phyloP scores from a whole-genome alignment of 2,329 filamentous ascomycete species.

The Zymoseptoria passerinii region DNA sequence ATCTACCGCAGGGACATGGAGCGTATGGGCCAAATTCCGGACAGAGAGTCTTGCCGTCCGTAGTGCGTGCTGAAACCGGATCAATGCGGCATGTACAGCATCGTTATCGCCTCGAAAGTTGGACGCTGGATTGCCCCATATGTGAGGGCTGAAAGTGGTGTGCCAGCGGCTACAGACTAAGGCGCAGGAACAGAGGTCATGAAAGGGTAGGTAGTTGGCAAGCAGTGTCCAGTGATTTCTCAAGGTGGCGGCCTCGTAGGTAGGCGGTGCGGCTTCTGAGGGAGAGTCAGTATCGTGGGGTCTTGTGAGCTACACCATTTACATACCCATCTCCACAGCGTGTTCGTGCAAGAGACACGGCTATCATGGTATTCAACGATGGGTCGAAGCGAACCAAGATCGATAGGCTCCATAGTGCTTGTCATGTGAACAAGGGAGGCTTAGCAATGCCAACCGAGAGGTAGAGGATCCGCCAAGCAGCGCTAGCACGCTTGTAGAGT shows the following conservation, averaged over 20 bases:
- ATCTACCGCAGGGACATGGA: slow-evolving; percentile 52
- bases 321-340: not conserved
- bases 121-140: slow-evolving; percentile 56
- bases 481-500: not conserved
- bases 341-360: not conserved
- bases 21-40: slow-evolving; percentile 51
- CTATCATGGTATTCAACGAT: not conserved
- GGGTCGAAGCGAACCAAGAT: not conserved
- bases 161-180: slow-evolving; percentile 53
- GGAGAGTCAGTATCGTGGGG: not conserved
- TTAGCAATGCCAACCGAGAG: not conserved
- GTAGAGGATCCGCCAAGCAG: not conserved
- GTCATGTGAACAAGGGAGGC: not conserved
- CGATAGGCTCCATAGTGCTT: not conserved
- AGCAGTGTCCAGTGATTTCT: slow-evolving; percentile 49
- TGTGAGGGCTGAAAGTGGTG: slow-evolving; percentile 47
- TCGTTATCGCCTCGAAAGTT: slow-evolving; percentile 55
- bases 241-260: slow-evolving; percentile 50
- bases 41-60: slow-evolving; percentile 46
- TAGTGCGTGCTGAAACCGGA: slow-evolving; percentile 50
- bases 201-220: slow-evolving; percentile 48
- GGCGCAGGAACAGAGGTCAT: slow-evolving; percentile 48
- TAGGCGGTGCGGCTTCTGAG: slow-evolving; percentile 46
- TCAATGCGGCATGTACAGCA: slow-evolving; percentile 53
- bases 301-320: not conserved